phyloP scores from a whole-genome alignment of 768 basidiomycete species.

The Rhodocollybia butyracea region DNA sequence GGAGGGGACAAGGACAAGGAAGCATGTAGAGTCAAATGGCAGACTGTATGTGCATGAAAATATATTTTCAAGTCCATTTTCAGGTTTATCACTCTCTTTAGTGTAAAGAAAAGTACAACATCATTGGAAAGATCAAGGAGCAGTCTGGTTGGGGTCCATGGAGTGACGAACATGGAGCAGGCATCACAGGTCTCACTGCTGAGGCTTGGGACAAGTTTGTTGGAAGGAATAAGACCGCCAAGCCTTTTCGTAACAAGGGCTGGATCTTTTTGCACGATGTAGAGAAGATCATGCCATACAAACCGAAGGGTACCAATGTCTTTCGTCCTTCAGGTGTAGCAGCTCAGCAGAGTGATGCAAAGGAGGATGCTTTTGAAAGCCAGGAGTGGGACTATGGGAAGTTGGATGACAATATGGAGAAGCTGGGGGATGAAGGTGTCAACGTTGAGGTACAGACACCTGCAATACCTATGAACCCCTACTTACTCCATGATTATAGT shows the following conservation, averaged over 20 bases:
- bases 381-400: neutral
- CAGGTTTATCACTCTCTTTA: neutral
- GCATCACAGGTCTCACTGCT: neutral
- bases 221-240: neutral
- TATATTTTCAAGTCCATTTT: neutral
- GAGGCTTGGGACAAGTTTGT: neutral
- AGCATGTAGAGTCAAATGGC: neutral
- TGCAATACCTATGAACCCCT: neutral
- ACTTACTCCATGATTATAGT: neutral
- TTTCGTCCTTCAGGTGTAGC: neutral
- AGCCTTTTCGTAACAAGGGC: constrained; percentile 6
- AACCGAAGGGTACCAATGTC: neutral
- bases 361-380: neutral
- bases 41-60: neutral
- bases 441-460: neutral
- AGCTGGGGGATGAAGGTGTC: neutral
- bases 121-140: neutral
- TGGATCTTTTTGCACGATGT: neutral
- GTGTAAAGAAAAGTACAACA: neutral
- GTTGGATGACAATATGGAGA: neutral
- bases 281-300: neutral
- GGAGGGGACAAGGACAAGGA: neutral
- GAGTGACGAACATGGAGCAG: neutral
- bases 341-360: neutral
- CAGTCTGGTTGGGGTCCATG: neutral